Base-by-base conservation (phyloP, 345 rosid genomes). In the Erodium maritimum region DNA sequence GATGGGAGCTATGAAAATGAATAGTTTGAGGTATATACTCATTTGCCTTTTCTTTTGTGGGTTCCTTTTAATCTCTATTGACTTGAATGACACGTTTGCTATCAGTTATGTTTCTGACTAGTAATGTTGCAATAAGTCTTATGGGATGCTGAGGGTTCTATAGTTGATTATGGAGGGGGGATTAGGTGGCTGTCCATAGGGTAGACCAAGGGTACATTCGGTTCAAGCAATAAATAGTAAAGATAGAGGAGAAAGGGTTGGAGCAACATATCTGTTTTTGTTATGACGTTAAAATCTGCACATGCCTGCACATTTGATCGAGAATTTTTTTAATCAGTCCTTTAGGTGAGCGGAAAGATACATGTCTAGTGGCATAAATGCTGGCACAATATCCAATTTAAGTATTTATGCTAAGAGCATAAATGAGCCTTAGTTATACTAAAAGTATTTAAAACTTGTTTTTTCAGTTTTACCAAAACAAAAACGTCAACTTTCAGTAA, bases 1-100 rank as follows among this genome's bases (percentile, higher is more conserved):
- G 50, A 58, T 60, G 7, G 75, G 71, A 54, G 74, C 71, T 74
- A 72, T 70, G 34, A 34, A 61, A 58, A 74, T 58, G 55, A 77
- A 69, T 13, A 75, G 68, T 58, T 67, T 61, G 19, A 82, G 96
- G 98, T 88, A 71, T 60, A 7, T 21, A 57, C 25, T 42, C 54
- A 52, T 24, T 9, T 16, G 11, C 60, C 48, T 10, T 62, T n/a
- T 65, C 9, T 17, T 45, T 61, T 62, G 1, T 29, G 37, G 9
- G 19, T 8, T 24, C 6, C 23, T 23, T 51, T 57, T 50, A 29
- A 52, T 29, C 12, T 68, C 16, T 50, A 52, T 59, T 8, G 5
- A 21, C 23, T 46, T 19, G 23, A 13, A 42, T 23, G n/a, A 50
- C 50, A 13, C 7, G 24, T 3, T 42, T 42, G 48, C 48, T 42